Evolutionary conservation across 345 rosid species (phyloP).

Genomic region (Pugionium dolabratum): DNA sequence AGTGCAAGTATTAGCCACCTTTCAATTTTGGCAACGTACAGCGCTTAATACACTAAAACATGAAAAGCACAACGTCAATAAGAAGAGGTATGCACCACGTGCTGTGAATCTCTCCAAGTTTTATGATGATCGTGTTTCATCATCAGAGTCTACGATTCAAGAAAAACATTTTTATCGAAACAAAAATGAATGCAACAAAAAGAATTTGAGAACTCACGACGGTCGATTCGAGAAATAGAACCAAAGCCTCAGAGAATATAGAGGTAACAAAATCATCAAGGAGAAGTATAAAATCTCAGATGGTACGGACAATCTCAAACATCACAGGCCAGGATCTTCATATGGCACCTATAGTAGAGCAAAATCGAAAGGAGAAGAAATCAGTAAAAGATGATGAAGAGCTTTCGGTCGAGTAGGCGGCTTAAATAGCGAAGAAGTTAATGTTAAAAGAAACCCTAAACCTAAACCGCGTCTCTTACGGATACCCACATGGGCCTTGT

Average conservation of each 20-base stretch:
- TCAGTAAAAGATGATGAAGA: not conserved
- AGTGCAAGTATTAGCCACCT: no score
- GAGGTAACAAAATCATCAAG: conserved; percentile 36
- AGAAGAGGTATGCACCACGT: conserved; percentile 40
- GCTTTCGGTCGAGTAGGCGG: not conserved
- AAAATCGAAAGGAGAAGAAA: not conserved
- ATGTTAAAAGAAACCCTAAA: conserved; percentile 28
- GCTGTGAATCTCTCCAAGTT: conserved; percentile 50
- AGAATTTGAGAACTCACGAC: not conserved
- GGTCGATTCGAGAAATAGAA: not conserved
- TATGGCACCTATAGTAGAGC: accelerated
- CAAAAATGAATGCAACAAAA: no score
- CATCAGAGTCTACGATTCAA: conserved; percentile 44
- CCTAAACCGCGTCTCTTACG: not conserved
- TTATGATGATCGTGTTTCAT: conserved; percentile 51
- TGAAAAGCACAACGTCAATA: not conserved
- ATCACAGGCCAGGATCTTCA: conserved; percentile 44
- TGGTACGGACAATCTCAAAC: conserved; percentile 65
- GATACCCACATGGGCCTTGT: conserved; percentile 1
- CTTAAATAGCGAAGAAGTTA: conserved; percentile 17
- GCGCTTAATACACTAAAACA: conserved; percentile 35
- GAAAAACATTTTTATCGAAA: no score
- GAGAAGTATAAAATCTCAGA: conserved; percentile 43
- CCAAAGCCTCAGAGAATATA: conserved; percentile 33
- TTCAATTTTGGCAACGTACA: conserved; percentile 24